Evolutionary conservation across 768 basidiomycete species (phyloP), one percentile per base, ranked within the genome.

Genomic region (Pleurotus djamor): DNA sequence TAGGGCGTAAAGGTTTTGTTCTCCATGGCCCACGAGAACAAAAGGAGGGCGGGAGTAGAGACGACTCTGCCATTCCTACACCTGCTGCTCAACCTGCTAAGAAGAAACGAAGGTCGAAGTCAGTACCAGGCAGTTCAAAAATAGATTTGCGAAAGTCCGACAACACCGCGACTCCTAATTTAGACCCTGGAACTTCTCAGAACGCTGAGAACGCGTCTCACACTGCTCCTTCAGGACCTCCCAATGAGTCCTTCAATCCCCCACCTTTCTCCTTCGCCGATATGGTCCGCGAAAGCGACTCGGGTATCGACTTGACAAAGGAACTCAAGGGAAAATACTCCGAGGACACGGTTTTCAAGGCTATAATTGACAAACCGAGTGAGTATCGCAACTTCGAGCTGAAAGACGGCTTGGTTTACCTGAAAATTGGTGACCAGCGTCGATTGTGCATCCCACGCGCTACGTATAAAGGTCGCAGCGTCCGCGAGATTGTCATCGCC

Each of bases 401-500:
- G 3, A 47, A 51, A 3, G 58, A 63, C 33, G 59, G 54, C 10
- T 17, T 66, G 16, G 35, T 69, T n/a, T 68, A 52, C 45, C 49
- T 69, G 0, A 66, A 59, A 36, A 34, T 50, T 7, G 48, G 60
- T 7, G 60, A 49, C n/a, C 41, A 35, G 1, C 14, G 17, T 4
- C n/a, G 62, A 5, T 51, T 69, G 0, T 69, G 68, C 50, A 67
- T 69, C 7, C 67, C 66, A 9, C 48, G 36, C 1, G 52, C 38
- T 5, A 45, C 59, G 1, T 52, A 61, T 2, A 58, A 59, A 17
- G 57, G 58, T 4, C 16, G 59, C 13, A 60, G 32, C 9, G 21
- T 68, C 0, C 58, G 66, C 0, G 76, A 76, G 50, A 51, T 68
- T 2, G 9, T 77, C 0, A 76, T 77, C 0, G 57, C 60, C 0